These are phyloP conservation scores for Trichosporon coremiiforme DNA, from an alignment of 1,284 basidiomycete species.

Conservation along the genomic window DNA sequence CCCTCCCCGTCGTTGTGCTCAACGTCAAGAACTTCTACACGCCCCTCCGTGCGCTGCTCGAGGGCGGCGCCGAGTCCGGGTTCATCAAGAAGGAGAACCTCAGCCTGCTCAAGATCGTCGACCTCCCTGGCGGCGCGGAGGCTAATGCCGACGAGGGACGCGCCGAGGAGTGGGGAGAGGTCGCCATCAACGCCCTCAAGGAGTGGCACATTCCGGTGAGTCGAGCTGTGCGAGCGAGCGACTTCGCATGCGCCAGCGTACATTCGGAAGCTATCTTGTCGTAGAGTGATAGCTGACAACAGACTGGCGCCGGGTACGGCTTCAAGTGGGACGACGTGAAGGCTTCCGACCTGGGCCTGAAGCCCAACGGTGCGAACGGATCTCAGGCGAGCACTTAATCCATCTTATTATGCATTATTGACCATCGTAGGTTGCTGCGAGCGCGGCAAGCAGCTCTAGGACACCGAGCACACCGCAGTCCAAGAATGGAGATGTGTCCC, in stretches of 20 bases:
- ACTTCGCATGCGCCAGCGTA: background rate
- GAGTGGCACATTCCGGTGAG: slow-evolving; percentile 61
- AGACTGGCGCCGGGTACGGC: slow-evolving; percentile 47
- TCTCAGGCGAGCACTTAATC: slow-evolving; percentile 22
- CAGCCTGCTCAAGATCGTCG: slow-evolving; percentile 67
- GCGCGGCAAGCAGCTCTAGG: background rate
- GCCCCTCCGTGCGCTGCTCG: slow-evolving; percentile 72
- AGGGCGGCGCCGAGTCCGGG: slow-evolving; percentile 67
- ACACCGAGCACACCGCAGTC: background rate
- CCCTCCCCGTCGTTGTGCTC: slow-evolving; percentile 73
- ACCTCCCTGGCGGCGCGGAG: slow-evolving; percentile 64
- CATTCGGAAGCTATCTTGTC: background rate
- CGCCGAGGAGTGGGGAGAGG: slow-evolving; percentile 70
- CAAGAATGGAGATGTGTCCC: slow-evolving; percentile 19
- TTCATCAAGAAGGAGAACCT: slow-evolving; percentile 71
- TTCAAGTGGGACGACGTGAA: slow-evolving; percentile 41
- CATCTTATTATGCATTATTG: slow-evolving; percentile 14
- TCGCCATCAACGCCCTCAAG: slow-evolving; percentile 67
- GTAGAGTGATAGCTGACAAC: slow-evolving; percentile 28
- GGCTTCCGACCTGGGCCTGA: slow-evolving; percentile 8
- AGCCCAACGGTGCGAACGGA: slow-evolving; percentile 22
- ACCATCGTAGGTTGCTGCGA: background rate
- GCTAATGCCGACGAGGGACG: slow-evolving; percentile 62
- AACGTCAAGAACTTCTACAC: slow-evolving; percentile 81
- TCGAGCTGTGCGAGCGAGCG: slow-evolving; percentile 22